Conservation (phyloP, 139 green algal genomes). For the Astrephomene gubernaculifera region DNA sequence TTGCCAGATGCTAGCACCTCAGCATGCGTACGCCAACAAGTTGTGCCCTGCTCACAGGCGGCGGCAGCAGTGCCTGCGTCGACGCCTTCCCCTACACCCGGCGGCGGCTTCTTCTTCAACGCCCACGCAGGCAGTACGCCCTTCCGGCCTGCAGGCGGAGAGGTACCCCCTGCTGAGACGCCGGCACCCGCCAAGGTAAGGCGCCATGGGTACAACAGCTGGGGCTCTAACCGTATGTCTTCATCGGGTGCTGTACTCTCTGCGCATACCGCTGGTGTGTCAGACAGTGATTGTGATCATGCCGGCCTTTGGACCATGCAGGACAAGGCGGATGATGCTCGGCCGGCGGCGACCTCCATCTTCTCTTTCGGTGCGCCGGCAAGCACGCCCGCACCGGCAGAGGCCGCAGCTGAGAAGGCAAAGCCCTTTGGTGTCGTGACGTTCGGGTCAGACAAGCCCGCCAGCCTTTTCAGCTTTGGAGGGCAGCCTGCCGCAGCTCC, state of each 20-base stretch:
- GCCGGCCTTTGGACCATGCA: not conserved
- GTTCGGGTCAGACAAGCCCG: not conserved
- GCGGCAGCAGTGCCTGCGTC: not conserved
- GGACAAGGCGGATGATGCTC: not conserved
- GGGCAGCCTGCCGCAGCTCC: not conserved
- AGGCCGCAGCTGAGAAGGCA: not conserved
- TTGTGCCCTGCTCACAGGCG: too few species aligned
- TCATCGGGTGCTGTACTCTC: too few species aligned
- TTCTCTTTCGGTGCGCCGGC: not conserved
- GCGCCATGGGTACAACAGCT: too few species aligned
- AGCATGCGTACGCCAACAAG: too few species aligned
- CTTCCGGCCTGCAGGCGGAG: not conserved
- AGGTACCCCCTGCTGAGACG: not conserved
- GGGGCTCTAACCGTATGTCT: too few species aligned
- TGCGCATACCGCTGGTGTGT: not conserved
- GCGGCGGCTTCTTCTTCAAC: conserved; percentile 19
- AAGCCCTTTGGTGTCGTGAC: not conserved
- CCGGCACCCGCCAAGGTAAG: not conserved
- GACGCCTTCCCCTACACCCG: not conserved
- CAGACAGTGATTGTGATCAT: not conserved
- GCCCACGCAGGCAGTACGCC: conserved; percentile 22
- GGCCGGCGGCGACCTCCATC: not conserved
- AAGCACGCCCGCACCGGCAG: not conserved
- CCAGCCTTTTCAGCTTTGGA: conserved; percentile 1
- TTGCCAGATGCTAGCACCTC: too few species aligned